Percentiles rank a stretch among this genome's conserved stretches.
Conservation (phyloP, 2,329 filamentous ascomycete genomes). For the Dissoconium aciculare region DNA sequence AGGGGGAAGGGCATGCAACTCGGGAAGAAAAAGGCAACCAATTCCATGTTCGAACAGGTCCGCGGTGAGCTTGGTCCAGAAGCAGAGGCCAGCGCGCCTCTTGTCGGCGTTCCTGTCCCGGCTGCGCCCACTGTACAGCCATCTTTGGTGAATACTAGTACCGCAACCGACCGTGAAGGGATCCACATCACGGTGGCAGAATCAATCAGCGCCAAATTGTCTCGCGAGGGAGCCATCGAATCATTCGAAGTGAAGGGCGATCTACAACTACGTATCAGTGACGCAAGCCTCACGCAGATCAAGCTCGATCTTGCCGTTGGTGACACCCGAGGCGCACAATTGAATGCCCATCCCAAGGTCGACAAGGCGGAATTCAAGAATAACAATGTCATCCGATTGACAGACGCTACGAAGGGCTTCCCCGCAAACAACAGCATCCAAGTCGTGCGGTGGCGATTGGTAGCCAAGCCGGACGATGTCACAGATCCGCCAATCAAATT, state of each 20-base stretch:
- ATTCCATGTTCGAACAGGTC: conserved; percentile 94
- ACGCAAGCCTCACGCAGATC: conserved; percentile 78
- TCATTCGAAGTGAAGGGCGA: conserved; percentile 84
- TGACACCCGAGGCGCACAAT: conserved; percentile 70
- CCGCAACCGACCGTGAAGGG: conserved; percentile 62
- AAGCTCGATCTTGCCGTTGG: conserved; percentile 67
- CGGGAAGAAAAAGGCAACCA: conserved; percentile 95
- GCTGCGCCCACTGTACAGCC: conserved; percentile 34
- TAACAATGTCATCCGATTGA: conserved; percentile 74
- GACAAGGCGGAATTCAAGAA: conserved; percentile 77
- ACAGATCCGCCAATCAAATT: conserved; percentile 83
- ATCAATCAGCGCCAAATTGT: conserved; percentile 76
- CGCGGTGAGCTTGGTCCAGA: conserved; percentile 81
- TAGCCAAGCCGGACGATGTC: conserved; percentile 64
- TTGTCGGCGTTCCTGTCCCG: conserved; percentile 42
- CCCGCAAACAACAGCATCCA: conserved; percentile 87
- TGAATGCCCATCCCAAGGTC: conserved; percentile 92
- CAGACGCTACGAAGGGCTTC: conserved; percentile 75
- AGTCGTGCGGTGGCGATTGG: conserved; percentile 82
- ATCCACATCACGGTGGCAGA: conserved; percentile 82
- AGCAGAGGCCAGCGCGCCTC: conserved; percentile 55
- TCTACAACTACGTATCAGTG: conserved; percentile 76
- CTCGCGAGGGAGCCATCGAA: conserved; percentile 72
- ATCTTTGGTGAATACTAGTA: conserved; percentile 38
- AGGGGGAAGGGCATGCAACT: conserved; percentile 98